phyloP scores from a whole-genome alignment of 495 filamentous ascomycete species.

The Penicillium fimorum region DNA sequence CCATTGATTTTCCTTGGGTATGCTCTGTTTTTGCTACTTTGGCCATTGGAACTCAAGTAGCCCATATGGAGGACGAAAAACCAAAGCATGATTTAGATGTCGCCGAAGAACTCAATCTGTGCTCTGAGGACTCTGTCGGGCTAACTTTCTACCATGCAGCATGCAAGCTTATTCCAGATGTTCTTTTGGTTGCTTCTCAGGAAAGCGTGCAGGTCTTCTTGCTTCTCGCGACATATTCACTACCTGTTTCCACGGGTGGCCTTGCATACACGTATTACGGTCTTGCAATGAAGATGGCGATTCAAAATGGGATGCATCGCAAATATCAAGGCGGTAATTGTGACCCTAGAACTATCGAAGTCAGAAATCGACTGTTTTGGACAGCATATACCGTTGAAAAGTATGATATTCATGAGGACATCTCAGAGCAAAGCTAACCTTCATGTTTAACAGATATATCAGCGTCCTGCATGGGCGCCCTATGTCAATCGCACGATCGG shows the following conservation, averaged over 20 bases:
- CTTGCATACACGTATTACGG: constrained; percentile 50
- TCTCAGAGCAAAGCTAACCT: background rate
- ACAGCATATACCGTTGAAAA: constrained; percentile 47
- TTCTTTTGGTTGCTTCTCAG: constrained; percentile 46
- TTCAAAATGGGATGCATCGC: constrained; percentile 53
- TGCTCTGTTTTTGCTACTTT: constrained; percentile 46
- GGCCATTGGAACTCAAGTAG: constrained; percentile 50
- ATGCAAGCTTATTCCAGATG: constrained; percentile 46
- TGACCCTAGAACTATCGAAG: constrained; percentile 36
- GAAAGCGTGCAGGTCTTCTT: constrained; percentile 51
- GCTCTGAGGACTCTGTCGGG: constrained; percentile 48
- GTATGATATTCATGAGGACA: constrained; percentile 16
- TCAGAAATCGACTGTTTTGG: constrained; percentile 49
- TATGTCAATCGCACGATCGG: constrained; percentile 36
- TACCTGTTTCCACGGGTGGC: constrained; percentile 47
- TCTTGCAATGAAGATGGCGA: constrained; percentile 47
- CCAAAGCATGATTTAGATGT: constrained; percentile 20
- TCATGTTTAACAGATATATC: constrained; percentile 20
- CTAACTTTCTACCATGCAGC: constrained; percentile 48
- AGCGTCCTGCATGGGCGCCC: constrained; percentile 48
- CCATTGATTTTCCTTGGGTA: constrained; percentile 41
- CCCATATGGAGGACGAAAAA: constrained; percentile 44
- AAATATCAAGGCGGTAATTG: constrained; percentile 40
- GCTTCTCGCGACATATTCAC: constrained; percentile 43
- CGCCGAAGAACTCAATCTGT: constrained; percentile 33